Evolutionary conservation across 2,329 filamentous ascomycete genomes (phyloP).

Genomic region (Anthostomella pinea): DNA sequence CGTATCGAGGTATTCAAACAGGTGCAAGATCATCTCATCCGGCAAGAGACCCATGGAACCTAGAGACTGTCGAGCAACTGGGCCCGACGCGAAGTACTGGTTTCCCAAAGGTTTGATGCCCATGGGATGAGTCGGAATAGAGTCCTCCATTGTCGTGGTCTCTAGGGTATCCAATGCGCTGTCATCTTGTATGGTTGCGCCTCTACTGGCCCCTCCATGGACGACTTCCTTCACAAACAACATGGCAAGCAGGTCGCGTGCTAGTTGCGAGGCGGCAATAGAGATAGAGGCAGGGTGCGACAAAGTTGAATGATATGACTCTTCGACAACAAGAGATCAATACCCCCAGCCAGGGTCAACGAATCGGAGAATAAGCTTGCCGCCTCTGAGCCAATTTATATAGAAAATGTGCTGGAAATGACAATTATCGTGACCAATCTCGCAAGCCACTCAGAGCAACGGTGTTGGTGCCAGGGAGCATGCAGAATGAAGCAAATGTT

Average conservation of each 20-base stretch:
- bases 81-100: constrained; percentile 62
- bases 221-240: constrained; percentile 20
- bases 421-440: no score
- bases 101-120: constrained; percentile 87
- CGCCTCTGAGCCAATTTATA: no score
- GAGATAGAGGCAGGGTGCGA: no score
- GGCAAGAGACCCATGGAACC: constrained; percentile 68
- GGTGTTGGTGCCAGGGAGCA: no score
- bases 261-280: no score
- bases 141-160: constrained; percentile 27
- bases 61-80: constrained; percentile 63
- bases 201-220: constrained; percentile 17
- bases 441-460: no score
- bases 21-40: constrained; percentile 73
- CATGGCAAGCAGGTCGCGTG: constrained; percentile 14
- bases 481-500: no score
- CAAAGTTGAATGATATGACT: no score
- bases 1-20: constrained; percentile 74
- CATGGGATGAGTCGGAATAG: constrained; percentile 75
- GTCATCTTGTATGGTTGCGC: constrained; percentile 5
- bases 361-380: no score
- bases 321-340: no score
- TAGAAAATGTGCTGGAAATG: no score
- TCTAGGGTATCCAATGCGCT: constrained; percentile 9
- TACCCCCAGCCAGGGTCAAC: no score